Evolutionary conservation across 495 filamentous ascomycete species (phyloP).

Genomic region (Penicillium desertorum): DNA sequence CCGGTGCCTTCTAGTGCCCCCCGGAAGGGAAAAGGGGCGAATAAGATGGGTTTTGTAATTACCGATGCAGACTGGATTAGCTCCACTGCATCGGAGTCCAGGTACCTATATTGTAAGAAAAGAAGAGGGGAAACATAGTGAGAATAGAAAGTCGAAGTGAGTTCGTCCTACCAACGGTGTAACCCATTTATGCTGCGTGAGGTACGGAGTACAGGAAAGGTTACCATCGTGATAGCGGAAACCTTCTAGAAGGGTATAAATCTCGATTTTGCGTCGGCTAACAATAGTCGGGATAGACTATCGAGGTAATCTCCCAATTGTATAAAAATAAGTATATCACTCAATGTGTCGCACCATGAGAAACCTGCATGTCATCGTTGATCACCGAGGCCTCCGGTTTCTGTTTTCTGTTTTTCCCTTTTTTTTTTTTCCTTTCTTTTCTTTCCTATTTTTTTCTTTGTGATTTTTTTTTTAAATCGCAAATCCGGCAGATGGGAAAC

Average conservation of each 20-base stretch:
- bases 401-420: neutral
- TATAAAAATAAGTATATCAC: constrained; percentile 10
- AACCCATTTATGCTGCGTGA: constrained; percentile 5
- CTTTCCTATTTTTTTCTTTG: neutral
- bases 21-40: constrained; percentile 23
- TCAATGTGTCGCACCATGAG: constrained; percentile 26
- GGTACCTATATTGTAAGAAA: neutral
- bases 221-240: constrained; percentile 8
- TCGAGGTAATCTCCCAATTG: constrained; percentile 18
- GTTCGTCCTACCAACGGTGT: constrained; percentile 4
- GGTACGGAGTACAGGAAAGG: neutral
- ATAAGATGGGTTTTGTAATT: constrained; percentile 22
- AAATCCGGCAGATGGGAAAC: constrained; percentile 2
- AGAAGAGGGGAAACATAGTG: neutral
- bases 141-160: constrained; percentile 4
- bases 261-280: constrained; percentile 15
- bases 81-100: constrained; percentile 21
- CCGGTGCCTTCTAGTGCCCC: constrained; percentile 18
- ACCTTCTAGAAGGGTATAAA: constrained; percentile 29
- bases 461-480: neutral
- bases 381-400: neutral
- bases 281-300: constrained; percentile 28
- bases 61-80: constrained; percentile 18
- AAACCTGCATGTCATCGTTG: constrained; percentile 23
- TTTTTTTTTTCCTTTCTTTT: neutral